Percentiles rank a stretch among this genome's conserved stretches.
phyloP scores from a whole-genome alignment of 306 rosid genomes.

The Inga laurina region DNA sequence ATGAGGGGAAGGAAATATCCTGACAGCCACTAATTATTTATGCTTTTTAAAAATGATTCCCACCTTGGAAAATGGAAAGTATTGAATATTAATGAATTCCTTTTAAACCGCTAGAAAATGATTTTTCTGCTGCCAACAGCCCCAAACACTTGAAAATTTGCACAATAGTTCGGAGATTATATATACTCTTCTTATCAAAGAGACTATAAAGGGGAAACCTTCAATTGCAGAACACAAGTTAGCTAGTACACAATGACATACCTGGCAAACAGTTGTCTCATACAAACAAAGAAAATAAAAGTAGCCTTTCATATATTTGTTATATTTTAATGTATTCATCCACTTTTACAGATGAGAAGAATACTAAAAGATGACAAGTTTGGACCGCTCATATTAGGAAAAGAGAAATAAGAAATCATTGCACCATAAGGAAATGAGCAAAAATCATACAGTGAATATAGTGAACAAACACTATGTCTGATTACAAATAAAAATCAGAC shows the following conservation, averaged over 20 bases:
- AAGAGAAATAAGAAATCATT: neutral
- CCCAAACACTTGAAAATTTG: conserved; percentile 32
- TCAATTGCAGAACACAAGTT: no score
- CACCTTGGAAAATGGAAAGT: conserved; percentile 23
- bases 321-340: conserved; percentile 1
- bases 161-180: conserved; percentile 5
- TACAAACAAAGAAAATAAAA: no score
- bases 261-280: neutral
- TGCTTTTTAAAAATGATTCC: conserved; percentile 27
- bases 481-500: neutral
- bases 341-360: neutral
- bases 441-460: neutral
- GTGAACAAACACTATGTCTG: neutral
- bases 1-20: neutral
- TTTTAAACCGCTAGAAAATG: conserved; percentile 24
- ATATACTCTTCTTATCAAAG: neutral
- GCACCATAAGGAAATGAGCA: neutral
- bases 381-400: neutral
- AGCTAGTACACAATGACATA: no score
- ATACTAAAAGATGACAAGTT: neutral
- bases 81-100: conserved; percentile 2
- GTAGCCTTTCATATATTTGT: no score
- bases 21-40: conserved; percentile 12
- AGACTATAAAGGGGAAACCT: no score
- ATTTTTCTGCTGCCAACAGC: conserved; percentile 28